Percentiles rank a stretch among this genome's conserved stretches.
Evolutionary conservation across 805 yeast species (phyloP).

Genomic region (Scheffersomyces coipomensis): DNA sequence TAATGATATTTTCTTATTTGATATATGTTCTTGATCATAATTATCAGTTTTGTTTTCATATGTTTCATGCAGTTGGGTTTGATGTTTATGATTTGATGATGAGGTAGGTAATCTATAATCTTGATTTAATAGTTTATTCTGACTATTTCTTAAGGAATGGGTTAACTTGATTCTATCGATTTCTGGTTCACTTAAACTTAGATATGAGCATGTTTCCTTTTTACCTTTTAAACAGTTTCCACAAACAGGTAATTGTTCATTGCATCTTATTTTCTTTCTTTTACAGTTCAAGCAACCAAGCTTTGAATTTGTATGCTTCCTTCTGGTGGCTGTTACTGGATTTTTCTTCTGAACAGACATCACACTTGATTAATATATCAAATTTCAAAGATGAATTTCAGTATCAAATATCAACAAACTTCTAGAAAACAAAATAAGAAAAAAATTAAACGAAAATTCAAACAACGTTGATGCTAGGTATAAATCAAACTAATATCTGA

Average conservation of each 20-base stretch:
- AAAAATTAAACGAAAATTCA: no score
- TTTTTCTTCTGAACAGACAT: no score
- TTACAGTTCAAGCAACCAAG: constrained; percentile 31
- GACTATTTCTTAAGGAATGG: constrained; percentile 24
- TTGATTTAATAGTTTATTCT: constrained; percentile 21
- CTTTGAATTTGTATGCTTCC: constrained; percentile 29
- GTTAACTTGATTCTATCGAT: constrained; percentile 21
- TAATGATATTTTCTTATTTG: constrained; percentile 8
- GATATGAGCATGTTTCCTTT: constrained; percentile 24
- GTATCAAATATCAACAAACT: no score
- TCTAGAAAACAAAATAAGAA: no score
- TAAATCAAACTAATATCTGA: no score
- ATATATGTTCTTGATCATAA: no score
- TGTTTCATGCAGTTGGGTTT: not conserved
- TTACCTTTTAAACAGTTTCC: constrained; percentile 24
- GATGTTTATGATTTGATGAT: constrained; percentile 1
- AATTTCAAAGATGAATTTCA: no score
- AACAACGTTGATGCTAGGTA: no score
- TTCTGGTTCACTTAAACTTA: constrained; percentile 15
- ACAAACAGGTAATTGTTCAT: constrained; percentile 27
- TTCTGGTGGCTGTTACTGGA: constrained; percentile 10
- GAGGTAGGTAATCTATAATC: constrained; percentile 27
- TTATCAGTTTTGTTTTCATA: not conserved
- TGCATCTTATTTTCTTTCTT: constrained; percentile 29
- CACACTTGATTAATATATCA: no score